Evolutionary conservation across 495 filamentous ascomycete genomes (phyloP), one percentile per base, ranked within the genome.

Genomic region (Tetracladium marchalianum): DNA sequence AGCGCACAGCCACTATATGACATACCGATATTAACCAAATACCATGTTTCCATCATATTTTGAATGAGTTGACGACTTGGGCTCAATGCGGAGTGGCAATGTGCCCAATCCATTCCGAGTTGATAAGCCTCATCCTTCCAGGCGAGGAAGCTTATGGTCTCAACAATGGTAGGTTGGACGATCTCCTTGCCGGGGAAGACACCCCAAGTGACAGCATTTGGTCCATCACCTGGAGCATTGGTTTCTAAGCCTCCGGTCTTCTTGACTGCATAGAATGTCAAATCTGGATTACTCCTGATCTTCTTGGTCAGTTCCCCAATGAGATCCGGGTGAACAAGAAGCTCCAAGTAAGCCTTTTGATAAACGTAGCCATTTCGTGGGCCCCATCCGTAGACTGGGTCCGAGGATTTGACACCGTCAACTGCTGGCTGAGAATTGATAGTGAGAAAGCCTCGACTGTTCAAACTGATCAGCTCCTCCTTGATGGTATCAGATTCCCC

Each of bases 101-200:
- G 84, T 17, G 87, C 83, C 93, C 93, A 99, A 56, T 97, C 90
- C 43, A 83, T 72, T 38, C 93, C 93, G 17, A 99, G 77, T 46
- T 83, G 79, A 67, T 82, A 99, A 12, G 94, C 94, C 62, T 99
- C 93, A 53, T 99, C 93, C 69, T 95, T 95, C 93, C 93, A 99
- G 19, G 93, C 93, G 44, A 99, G 64, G 76, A 99, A 99, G 66
- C 85, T 92, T 64, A 97, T 80, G 6, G 87, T 94, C 66, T 99
- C 93, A 39, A 97, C 90, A 50, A 99, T 93, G n/a, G 93, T 99
- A 10, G 93, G 93, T 62, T 99, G 93, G 37, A 99, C 88, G 58
- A 99, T 96, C 64, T 99, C 93, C 60, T 95, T 92, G 31, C 92
- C 92, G 10, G 93, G 90, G 69, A 96, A 99, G 37, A 97, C 94